Evolutionary conservation across 2,329 filamentous ascomycete genomes (phyloP), one percentile per base, ranked within the genome.

Genomic region (Penicillium hordei): DNA sequence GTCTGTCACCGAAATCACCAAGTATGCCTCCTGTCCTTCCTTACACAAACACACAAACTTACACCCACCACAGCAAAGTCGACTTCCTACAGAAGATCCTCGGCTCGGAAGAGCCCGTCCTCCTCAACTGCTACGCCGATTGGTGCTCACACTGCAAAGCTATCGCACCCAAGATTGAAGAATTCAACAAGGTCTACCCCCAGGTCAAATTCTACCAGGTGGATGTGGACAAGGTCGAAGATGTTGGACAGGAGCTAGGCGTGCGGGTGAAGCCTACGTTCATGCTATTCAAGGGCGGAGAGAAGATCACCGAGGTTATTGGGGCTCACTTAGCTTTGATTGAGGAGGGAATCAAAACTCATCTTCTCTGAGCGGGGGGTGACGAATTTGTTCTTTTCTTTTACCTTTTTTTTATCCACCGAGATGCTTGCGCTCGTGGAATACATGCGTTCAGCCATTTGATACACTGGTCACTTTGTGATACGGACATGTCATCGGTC

Each of bases 131-230:
- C 17, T 58, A 44, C 23, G 56, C 51, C 3, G 39, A 55, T 4
- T 58, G 44, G 51, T 55, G 51, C 25, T 34, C 39, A 8, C 38
- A 52, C 10, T 58, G 56, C 44, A 45, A 50, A 13, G 31, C 15
- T 5, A 55, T 58, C 1, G 56, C 44, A 15, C 56, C 56, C 7
- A 45, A 55, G 7, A 5, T 45, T 2, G 31, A 58, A 15, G 29
- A 55, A 21, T 45, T 40, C 17, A 58, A 45, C 19, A 29, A 55
- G 4, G 1, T n/a, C 25, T 58, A 55, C 25, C 9, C 33, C 38
- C 31, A 50, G 6, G 45, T 55, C 25, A 55, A 49, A 19, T 58
- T 58, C 56, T 58, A 55, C 51, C 34, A 48, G 38, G 25, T 58
- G 9, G 51, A 58, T 12, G 38, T 58, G 8, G 56, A 55, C 1